Base-by-base conservation (phyloP, 306 rosid species). In the Cicer arietinum region DNA sequence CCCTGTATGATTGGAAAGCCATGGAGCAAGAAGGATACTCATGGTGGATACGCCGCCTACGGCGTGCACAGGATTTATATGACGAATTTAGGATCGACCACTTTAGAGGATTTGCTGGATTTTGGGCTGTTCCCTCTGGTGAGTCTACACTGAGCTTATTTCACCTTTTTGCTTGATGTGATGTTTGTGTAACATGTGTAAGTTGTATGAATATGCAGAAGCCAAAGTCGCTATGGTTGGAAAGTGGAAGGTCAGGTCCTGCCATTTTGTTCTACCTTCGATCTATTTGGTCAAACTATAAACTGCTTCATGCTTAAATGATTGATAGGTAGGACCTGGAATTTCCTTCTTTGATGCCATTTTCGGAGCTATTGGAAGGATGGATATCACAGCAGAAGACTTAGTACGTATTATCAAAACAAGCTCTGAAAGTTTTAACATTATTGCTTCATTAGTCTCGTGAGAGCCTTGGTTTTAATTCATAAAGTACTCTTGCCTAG, bases 91-190 rank as follows among this genome's bases (percentile, higher is more conserved):
- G 98, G 71, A 90, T 94, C 71, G 98, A 94, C 76, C 98, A 91
- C 89, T 94, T 94, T 61, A 86, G 98, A 87, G 98, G 98, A 82
- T 77, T 94, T 67, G 83, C 97, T 51, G 98, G 98, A 75, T 91
- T 30, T 84, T 94, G 97, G 98, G 94, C 98, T 16, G 98, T 94
- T 78, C 92, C 97, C 69, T 85, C 97, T 20, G 98, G 98, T 94
- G 69, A 85, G 85, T 72, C 52, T 76, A 41, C 45, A 14, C 54
- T 71, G 42, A 56, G 75, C 54, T 60, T 17, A 10, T 82, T 58
- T 80, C 44, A 69, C 67, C 72, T 81, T 57, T 74, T 77, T 70
- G 57, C 20, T 76, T 69, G 67, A 73, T 51, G 67, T 37, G 13
- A 25, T 84, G 11, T 8, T 22, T 73, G 63, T 7, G 75, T 91